These are phyloP conservation scores for Geranium brycei DNA, from an alignment of 345 rosid species.

Conservation along the genomic window DNA sequence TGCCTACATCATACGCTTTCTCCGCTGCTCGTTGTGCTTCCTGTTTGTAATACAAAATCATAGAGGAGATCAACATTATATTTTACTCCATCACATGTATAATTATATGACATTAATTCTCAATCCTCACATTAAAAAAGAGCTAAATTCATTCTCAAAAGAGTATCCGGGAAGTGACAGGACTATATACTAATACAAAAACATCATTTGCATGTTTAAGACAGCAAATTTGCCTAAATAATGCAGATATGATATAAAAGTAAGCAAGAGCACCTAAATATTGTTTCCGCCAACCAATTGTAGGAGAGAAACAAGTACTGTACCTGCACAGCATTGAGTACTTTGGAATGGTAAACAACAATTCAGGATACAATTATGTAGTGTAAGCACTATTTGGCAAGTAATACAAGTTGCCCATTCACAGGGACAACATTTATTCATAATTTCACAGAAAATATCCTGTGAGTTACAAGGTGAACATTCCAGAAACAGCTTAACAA, in stretches of 20 bases:
- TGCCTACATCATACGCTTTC: constrained; percentile 72
- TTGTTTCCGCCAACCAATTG: too few relatives aligned
- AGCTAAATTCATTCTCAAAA: not conserved
- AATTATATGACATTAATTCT: not conserved
- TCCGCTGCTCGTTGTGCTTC: constrained; percentile 78
- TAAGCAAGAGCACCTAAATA: too few relatives aligned
- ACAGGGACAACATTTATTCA: too few relatives aligned
- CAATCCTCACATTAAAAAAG: not conserved
- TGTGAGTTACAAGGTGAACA: too few relatives aligned
- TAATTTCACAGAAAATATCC: too few relatives aligned
- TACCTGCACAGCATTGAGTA: constrained; percentile 86
- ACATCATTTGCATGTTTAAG: not conserved
- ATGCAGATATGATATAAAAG: not conserved
- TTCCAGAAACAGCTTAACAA: too few relatives aligned
- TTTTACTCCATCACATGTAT: not conserved
- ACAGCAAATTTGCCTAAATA: not conserved
- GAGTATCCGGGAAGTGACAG: too few relatives aligned
- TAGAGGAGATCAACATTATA: too few relatives aligned
- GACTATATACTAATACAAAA: too few relatives aligned
- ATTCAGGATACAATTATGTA: constrained; percentile 9
- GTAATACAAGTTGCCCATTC: too few relatives aligned
- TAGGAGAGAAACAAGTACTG: not conserved
- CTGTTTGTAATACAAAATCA: constrained; percentile 24
- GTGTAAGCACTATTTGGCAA: too few relatives aligned
- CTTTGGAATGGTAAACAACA: constrained; percentile 80